Conservation (phyloP, 1,139 yeast genomes). For the Suhomyces chickasaworum region DNA sequence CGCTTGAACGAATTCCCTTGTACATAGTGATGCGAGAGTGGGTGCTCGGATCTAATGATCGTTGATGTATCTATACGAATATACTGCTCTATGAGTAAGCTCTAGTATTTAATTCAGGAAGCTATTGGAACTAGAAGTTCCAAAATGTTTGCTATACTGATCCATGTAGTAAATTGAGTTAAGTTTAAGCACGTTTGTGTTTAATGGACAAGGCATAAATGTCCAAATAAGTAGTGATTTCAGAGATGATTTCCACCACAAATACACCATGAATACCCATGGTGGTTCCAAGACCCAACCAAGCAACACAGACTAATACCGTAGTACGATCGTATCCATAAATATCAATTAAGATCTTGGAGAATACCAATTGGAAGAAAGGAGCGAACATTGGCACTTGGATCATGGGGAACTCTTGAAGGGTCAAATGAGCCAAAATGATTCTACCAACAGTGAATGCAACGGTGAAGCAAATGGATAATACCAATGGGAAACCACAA, state of each 20-base stretch:
- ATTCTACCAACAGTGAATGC: conserved; percentile 90
- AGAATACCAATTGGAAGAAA: conserved; percentile 49
- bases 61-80: conserved; percentile 12
- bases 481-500: conserved; percentile 58
- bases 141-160: neutral
- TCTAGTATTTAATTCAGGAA: neutral
- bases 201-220: conserved; percentile 85
- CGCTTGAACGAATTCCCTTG: conserved; percentile 14
- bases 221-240: conserved; percentile 80
- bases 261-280: conserved; percentile 79
- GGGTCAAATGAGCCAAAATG: conserved; percentile 83
- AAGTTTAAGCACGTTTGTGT: conserved; percentile 63
- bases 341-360: conserved; percentile 39
- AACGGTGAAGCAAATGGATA: conserved; percentile 71
- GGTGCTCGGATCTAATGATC: conserved; percentile 12
- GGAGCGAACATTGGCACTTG: conserved; percentile 78
- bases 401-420: conserved; percentile 70
- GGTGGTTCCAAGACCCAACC: conserved; percentile 76
- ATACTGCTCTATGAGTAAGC: conserved; percentile 6
- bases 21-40: conserved; percentile 12
- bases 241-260: conserved; percentile 77
- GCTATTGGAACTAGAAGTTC: neutral
- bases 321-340: conserved; percentile 41
- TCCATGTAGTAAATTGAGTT: neutral
- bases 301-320: conserved; percentile 53